Base-by-base conservation (phyloP, 2,329 filamentous ascomycete species). In the Microdochium paspali region DNA sequence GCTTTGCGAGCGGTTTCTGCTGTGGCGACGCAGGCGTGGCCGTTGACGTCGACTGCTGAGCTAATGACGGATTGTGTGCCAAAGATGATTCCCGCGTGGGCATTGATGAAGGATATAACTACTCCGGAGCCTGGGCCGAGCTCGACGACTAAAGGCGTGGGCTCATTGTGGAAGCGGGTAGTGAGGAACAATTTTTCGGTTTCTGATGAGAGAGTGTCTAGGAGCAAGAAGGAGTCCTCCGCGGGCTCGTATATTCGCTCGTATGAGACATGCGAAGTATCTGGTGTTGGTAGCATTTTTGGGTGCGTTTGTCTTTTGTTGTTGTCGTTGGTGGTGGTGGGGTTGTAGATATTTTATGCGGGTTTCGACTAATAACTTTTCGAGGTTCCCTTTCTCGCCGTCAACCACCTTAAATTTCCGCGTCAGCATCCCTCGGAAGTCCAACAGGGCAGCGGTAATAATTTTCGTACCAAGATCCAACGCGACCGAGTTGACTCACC, bases 221-320 rank as follows among this genome's bases (percentile, higher is more conserved):
- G 80, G 44, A 98, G 78, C 42, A 98, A 79, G 62, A 89, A 98
- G 4, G 90, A 96, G 70, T 98, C 93, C 67, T 98, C 93, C 10
- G 91, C 85, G 30, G 93, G 93, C 62, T 96, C 90, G 68, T 98
- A 98, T 56, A 97, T 84, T 47, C 85, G 82, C 64, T 87, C 80
- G 67, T 90, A 95, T 47, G 85, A 80, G 50, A 97, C 87, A 69
- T 98, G 93, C 21, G 87, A 87, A 2, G 93, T 98, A 49, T 88
- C 87, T 13, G 93, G 93, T 1, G 93, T 98, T 10, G 91, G 90
- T 24, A 98, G 80, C 90, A 96, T 95, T 18, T 40, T 40, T 35
- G 9, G 6, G 15, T 35, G 35, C 10, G 15, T 5, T 40, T 4
- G 35, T 40, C 13, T 7, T 40, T 9, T 44, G 44, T 32, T 32